phyloP scores from a whole-genome alignment of 371 early-diverging fungal genomes.

The Actinomortierella wolfii region DNA sequence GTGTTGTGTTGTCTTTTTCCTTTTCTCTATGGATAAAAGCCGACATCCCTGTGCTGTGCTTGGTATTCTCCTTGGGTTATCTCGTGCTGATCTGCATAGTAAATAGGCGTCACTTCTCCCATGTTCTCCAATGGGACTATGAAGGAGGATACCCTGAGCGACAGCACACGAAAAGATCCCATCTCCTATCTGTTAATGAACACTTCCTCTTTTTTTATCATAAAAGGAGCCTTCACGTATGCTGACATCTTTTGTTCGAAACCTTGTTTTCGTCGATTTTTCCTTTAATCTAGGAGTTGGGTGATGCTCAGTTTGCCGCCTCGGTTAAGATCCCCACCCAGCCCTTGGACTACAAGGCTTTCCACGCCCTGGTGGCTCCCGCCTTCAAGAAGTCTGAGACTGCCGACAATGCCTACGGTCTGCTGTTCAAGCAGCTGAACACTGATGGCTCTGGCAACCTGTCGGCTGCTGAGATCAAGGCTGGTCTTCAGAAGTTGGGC shows the following conservation, averaged over 20 bases:
- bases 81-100: no score
- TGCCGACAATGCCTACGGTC: conserved; percentile 35
- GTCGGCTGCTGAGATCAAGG: conserved; percentile 42
- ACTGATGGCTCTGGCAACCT: conserved; percentile 44
- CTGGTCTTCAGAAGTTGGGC: conserved; percentile 46
- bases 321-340: conserved; percentile 42
- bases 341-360: conserved; percentile 47
- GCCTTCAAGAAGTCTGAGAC: conserved; percentile 39
- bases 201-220: no score
- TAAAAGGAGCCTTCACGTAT: no score
- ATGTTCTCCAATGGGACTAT: no score
- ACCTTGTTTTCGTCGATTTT: neutral
- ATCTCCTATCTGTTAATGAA: no score
- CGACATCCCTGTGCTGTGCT: no score
- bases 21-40: neutral
- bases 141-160: no score
- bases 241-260: no score
- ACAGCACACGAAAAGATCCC: no score
- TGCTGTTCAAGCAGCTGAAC: conserved; percentile 35
- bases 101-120: no score
- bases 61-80: no score
- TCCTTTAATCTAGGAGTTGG: conserved; percentile 24
- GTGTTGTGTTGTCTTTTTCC: neutral
- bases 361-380: conserved; percentile 34
- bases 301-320: conserved; percentile 32